phyloP scores from a whole-genome alignment of 1,284 basidiomycete species.

The Jaminaea rosea region DNA sequence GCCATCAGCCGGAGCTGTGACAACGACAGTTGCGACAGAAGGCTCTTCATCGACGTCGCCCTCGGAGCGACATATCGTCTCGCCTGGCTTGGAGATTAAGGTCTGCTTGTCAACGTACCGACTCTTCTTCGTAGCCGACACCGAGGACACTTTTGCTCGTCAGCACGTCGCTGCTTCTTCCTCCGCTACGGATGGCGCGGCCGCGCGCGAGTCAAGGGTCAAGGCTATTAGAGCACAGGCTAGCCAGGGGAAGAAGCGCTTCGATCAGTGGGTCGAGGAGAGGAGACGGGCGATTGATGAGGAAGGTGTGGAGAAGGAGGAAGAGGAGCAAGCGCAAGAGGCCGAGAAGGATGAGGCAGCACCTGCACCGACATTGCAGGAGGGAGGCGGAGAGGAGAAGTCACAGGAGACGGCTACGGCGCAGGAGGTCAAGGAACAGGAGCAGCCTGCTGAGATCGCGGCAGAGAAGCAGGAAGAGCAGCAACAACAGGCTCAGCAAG shows the following conservation, averaged over 20 bases:
- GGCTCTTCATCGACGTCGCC: too few relatives aligned
- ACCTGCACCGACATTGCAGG: slow-evolving; percentile 4
- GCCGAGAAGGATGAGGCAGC: not conserved
- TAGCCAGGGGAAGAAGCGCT: slow-evolving; percentile 15
- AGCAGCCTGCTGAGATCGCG: not conserved
- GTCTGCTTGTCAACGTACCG: slow-evolving; percentile 50
- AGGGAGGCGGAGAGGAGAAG: not conserved
- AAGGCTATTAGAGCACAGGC: slow-evolving; percentile 12
- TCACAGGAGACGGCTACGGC: not conserved
- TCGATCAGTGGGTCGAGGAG: slow-evolving; percentile 27
- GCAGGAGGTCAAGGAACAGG: not conserved
- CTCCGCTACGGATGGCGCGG: slow-evolving; percentile 10
- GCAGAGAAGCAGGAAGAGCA: not conserved
- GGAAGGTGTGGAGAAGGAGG: not conserved
- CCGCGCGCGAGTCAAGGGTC: slow-evolving; percentile 6
- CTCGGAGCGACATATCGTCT: too few relatives aligned
- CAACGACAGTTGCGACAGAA: not conserved
- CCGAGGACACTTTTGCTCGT: slow-evolving; percentile 48
- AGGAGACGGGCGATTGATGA: slow-evolving; percentile 20
- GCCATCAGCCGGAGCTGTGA: not conserved
- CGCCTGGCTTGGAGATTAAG: slow-evolving; percentile 11
- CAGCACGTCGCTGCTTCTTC: slow-evolving; percentile 15
- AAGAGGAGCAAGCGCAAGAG: not conserved
- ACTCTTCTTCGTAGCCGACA: slow-evolving; percentile 48
- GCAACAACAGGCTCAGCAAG: too few relatives aligned